These are phyloP conservation scores for Lentinula guzmanii DNA, from an alignment of 768 basidiomycete genomes.

Conservation along the genomic window DNA sequence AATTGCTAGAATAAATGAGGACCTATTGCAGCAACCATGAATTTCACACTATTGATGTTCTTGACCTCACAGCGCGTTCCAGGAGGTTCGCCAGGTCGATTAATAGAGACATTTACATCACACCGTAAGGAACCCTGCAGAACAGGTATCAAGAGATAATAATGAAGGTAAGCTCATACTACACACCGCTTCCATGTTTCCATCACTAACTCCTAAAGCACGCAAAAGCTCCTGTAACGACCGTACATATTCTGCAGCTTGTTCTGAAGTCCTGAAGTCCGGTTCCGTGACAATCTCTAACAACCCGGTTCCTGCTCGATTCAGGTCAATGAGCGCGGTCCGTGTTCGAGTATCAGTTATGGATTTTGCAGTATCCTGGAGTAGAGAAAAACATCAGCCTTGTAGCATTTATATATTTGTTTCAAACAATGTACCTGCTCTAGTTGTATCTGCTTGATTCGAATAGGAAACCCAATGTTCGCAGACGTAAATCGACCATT, in stretches of 20 bases:
- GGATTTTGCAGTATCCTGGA: slow-evolving; percentile 91
- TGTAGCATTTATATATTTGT: background rate
- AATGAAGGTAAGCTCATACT: background rate
- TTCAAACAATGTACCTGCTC: slow-evolving; percentile 67
- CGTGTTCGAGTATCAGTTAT: slow-evolving; percentile 46
- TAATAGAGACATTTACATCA: slow-evolving; percentile 93
- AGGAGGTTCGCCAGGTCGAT: slow-evolving; percentile 50
- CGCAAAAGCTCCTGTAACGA: slow-evolving; percentile 77
- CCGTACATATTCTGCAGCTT: slow-evolving; percentile 83
- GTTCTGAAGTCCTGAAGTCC: slow-evolving; percentile 88
- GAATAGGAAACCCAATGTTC: slow-evolving; percentile 39
- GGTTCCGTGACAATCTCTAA: slow-evolving; percentile 97
- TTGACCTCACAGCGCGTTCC: slow-evolving; percentile 95
- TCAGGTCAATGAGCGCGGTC: slow-evolving; percentile 73
- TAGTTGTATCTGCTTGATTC: slow-evolving; percentile 91
- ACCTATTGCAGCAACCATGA: slow-evolving; percentile 85
- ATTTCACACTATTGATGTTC: slow-evolving; percentile 89
- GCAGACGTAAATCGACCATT: slow-evolving; percentile 53
- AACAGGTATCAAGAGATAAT: background rate
- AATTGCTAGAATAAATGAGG: slow-evolving; percentile 6
- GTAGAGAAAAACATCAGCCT: slow-evolving; percentile 1
- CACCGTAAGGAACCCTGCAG: slow-evolving; percentile 86
- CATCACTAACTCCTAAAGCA: slow-evolving; percentile 83
- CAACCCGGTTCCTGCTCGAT: slow-evolving; percentile 82
- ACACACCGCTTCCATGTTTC: slow-evolving; percentile 92